phyloP scores from a whole-genome alignment of 2,329 filamentous ascomycete genomes.

The Fusarium xylarioides region DNA sequence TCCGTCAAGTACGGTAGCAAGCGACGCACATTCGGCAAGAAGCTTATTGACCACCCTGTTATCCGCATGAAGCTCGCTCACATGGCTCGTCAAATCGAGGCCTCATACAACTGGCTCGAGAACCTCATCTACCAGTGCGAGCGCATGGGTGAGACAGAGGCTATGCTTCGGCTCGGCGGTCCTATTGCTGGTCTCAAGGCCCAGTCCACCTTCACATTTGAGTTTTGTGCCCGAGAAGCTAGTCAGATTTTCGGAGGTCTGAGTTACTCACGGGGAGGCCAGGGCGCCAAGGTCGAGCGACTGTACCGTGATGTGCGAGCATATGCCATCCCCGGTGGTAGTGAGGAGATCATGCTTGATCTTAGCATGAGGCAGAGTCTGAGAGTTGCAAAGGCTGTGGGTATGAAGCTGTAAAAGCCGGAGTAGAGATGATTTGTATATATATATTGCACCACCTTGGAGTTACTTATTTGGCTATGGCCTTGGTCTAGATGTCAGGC shows the following conservation, averaged over 20 bases:
- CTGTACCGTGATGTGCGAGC: conserved; percentile 95
- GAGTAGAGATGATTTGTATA: conserved; percentile 14
- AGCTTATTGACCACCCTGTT: conserved; percentile 94
- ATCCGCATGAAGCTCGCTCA: conserved; percentile 97
- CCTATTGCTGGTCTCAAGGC: conserved; percentile 95
- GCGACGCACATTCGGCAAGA: conserved; percentile 95
- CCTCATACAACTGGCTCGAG: conserved; percentile 96
- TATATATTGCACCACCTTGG: conserved; percentile 14
- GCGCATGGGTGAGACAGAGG: conserved; percentile 92
- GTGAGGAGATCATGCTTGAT: conserved; percentile 99
- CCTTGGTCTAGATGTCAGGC: neutral
- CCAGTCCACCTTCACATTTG: conserved; percentile 91
- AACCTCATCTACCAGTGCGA: conserved; percentile 93
- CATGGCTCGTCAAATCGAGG: conserved; percentile 98
- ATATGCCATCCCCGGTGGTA: conserved; percentile 95
- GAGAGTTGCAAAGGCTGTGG: conserved; percentile 87
- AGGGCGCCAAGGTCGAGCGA: conserved; percentile 94
- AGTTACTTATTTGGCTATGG: conserved; percentile 14
- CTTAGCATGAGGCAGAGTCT: conserved; percentile 91
- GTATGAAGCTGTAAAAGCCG: conserved; percentile 85
- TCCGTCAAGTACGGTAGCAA: conserved; percentile 97
- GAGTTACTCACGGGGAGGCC: conserved; percentile 90
- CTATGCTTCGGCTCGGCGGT: conserved; percentile 94
- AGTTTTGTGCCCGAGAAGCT: conserved; percentile 96
- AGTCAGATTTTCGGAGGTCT: conserved; percentile 97